Base-by-base conservation (phyloP, 805 yeast genomes). In the Metschnikowia gelsemii region DNA sequence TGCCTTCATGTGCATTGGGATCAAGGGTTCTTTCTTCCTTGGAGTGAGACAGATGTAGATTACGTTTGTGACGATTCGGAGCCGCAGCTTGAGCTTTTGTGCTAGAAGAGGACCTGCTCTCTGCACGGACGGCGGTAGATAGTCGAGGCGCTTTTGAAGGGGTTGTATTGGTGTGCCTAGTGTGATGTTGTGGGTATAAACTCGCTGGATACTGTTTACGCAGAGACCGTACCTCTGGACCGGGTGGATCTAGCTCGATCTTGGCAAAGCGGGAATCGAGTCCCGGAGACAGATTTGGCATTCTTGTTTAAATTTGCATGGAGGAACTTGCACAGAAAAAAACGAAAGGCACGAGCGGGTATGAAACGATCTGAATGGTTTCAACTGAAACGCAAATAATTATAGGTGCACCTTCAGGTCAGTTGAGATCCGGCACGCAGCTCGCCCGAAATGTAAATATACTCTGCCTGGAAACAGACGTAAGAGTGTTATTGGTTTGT, bases 261-360 rank as follows among this genome's bases (percentile, higher is more conserved):
- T 51, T 53, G 27, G 70, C 60, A 44, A 66, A 63, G 37, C 58
- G 54, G 33, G 57, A 61, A 39, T 58, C 63, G 49, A 65, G 54
- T 19, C 56, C 50, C n/a, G 61, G 59, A 17, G 59, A 51, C 8
- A 49, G 47, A 12, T 49, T 45, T 24, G 37, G 22, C 51, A 47
- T 50, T n/a, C 13, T 12, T n/a, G n/a, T n/a, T n/a, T n/a, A n/a
- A n/a, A n/a, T n/a, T n/a, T n/a, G n/a, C n/a, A n/a, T n/a, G n/a
- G n/a, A n/a, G n/a, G n/a, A n/a, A n/a, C n/a, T n/a, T n/a, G n/a
- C n/a, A n/a, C n/a, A n/a, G n/a, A n/a, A n/a, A n/a, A n/a, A n/a
- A n/a, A n/a, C n/a, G n/a, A n/a, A n/a, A n/a, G n/a, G n/a, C n/a
- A n/a, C n/a, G n/a, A n/a, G n/a, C n/a, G n/a, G n/a, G n/a, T n/a